phyloP scores from a whole-genome alignment of 306 rosid species.

The Inga laurina region DNA sequence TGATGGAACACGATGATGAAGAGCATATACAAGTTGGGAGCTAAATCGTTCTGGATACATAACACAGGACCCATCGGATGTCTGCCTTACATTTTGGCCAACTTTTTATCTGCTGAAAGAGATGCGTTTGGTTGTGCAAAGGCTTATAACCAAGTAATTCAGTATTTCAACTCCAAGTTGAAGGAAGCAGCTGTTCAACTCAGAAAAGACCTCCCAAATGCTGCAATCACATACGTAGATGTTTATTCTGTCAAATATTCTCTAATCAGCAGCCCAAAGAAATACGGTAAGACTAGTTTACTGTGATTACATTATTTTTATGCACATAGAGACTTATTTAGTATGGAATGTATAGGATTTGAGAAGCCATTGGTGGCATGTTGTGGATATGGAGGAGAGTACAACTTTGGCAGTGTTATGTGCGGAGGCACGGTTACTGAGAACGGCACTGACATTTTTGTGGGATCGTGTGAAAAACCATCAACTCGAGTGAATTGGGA shows the following conservation, averaged over 20 bases:
- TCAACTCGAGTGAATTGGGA: constrained; percentile 46
- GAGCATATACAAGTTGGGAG: constrained; percentile 44
- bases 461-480: constrained; percentile 41
- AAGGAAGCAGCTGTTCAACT: constrained; percentile 50
- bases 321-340: neutral
- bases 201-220: constrained; percentile 44
- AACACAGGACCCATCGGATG: constrained; percentile 50
- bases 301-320: neutral
- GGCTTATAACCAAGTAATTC: constrained; percentile 28
- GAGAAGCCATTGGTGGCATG: constrained; percentile 50
- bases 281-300: constrained; percentile 44
- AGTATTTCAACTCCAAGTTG: constrained; percentile 54
- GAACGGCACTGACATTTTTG: constrained; percentile 37
- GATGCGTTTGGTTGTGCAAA: constrained; percentile 62
- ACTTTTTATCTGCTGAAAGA: constrained; percentile 28
- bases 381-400: constrained; percentile 63
- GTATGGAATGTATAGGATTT: constrained; percentile 41
- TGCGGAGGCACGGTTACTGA: constrained; percentile 31
- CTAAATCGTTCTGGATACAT: constrained; percentile 50
- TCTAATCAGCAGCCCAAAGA: constrained; percentile 39
- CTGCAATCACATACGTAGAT: constrained; percentile 74
- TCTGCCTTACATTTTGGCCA: constrained; percentile 34
- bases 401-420: constrained; percentile 26
- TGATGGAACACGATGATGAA: constrained; percentile 8
- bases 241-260: constrained; percentile 43